Evolutionary conservation across 345 rosid genomes (phyloP), one percentile per base, ranked within the genome.

Genomic region (Capsella bursapastoris): DNA sequence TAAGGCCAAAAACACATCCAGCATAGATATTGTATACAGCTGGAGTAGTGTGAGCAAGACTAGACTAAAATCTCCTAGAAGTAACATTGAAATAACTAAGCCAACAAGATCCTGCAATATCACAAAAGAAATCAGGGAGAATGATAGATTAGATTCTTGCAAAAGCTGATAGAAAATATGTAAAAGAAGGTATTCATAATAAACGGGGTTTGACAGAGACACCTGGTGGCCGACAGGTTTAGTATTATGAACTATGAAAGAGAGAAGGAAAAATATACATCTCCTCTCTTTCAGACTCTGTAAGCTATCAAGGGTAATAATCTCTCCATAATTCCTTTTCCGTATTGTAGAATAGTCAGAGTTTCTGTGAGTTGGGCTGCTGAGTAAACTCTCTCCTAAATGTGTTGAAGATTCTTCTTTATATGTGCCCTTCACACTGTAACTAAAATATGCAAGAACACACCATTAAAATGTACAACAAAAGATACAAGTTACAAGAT

Each of bases 191-290:
- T 45, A 58, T 64, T 28, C 66, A 12, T 35, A 28, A 16, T 25
- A 61, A 5, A 57, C 18, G 40, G 48, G 43, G 58, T 32, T 70
- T 63, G 5, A 18, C 13, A 32, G 40, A 58, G 51, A 35, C 77
- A 91, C 98, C 97, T 91, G 98, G 77, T 90, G 98, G 79, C 97
- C 97, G 73, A 92, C 92, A 74, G 97, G 97, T 86, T 92, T 94
- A 8, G 97, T 88, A 55, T 94, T 94, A 68, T 90, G 93, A 69
- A 92, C 86, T 75, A 91, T 51, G 65, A 88, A 88, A 80, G 98
- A 91, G 87, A 91, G 88, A 79, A 83, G 78, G 67, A 76, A 90
- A 84, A 82, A 86, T 75, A 86, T 44, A 82, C 87, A 87, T 83
- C 92, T 89, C 92, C 83, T 90, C 83, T 91, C 93, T 77, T 85